Base-by-base conservation (phyloP, 2,329 filamentous ascomycete species). In the Ciborinia camelliae region DNA sequence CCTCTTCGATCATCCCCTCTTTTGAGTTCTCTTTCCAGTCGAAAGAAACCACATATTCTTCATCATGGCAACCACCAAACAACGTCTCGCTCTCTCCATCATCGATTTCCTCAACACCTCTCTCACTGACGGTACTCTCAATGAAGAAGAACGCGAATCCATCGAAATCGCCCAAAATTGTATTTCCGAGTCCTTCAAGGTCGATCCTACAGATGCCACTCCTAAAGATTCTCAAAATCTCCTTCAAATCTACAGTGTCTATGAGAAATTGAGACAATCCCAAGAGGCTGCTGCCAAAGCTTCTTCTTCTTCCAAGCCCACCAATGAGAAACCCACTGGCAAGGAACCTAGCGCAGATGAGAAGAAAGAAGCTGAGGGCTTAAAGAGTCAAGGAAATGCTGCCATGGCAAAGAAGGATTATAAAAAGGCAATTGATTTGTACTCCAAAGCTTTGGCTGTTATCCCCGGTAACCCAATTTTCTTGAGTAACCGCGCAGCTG, bases 321-420 rank as follows among this genome's bases (percentile, higher is more conserved):
- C 79, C 71, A 74, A 75, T 26, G 74, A 76, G n/a, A 75, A 77
- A 20, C 70, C 76, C n/a, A 74, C 81, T 15, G 52, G 52, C 39
- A 65, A 76, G 28, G 72, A 72, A 47, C 73, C 76, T 20, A 78
- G 75, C 71, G 70, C 78, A 67, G 85, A 81, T 51, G 82, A 86
- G 73, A 92, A 90, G 78, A 86, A 90, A 71, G 88, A 95, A 74
- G 94, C 94, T 66, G 95, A 99, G 76, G 83, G 84, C 69, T 83
- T 98, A 72, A 99, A 99, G 82, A 89, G 86, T 66, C 86, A 91
- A 75, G 95, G 95, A 72, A 99, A 99, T 80, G 88, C 91, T 62
- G 92, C 94, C 66, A 98, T 99, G 93, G 89, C 91, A 65, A 86
- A 90, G 77, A 97, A 97, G 81, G 92, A 98, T 78, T 97, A 97